These are phyloP conservation scores for Schizophyllum amplum DNA, from an alignment of 1,284 basidiomycete species.

Conservation along the genomic window DNA sequence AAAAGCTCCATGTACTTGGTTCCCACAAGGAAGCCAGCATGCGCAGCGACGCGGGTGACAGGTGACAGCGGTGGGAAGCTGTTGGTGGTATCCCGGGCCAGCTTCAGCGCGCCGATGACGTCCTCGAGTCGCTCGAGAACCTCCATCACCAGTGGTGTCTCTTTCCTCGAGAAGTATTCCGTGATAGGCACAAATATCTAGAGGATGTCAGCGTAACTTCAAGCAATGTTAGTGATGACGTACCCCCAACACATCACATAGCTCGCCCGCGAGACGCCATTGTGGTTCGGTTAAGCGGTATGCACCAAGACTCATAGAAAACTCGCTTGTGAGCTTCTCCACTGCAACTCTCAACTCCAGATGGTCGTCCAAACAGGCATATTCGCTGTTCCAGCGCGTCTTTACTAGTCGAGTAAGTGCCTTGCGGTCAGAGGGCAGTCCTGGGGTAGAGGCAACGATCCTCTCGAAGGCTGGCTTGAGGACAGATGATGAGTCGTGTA, in stretches of 20 bases:
- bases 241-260: conserved; percentile 1
- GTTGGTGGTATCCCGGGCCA: conserved; percentile 3
- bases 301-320: neutral
- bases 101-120: conserved; percentile 11
- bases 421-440: neutral
- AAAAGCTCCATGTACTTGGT: conserved; percentile 17
- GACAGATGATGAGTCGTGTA: conserved; percentile 13
- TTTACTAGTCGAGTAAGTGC: conserved; percentile 12
- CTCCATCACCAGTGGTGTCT: conserved; percentile 16
- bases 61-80: neutral
- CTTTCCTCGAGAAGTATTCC: conserved; percentile 13
- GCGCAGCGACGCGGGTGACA: conserved; percentile 13
- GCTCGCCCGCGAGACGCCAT: conserved; percentile 10
- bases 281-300: conserved; percentile 7
- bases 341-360: conserved; percentile 9
- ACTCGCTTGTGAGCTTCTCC: neutral
- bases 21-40: conserved; percentile 7
- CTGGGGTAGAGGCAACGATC: conserved; percentile 9
- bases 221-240: neutral
- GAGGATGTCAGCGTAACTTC: neutral
- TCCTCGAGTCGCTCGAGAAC: conserved; percentile 16
- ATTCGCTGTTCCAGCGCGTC: conserved; percentile 16
- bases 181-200: conserved; percentile 7
- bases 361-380: conserved; percentile 13
- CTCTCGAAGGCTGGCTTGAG: conserved; percentile 13